phyloP scores from a whole-genome alignment of 2,329 filamentous ascomycete species.

The Claviceps arundinis region DNA sequence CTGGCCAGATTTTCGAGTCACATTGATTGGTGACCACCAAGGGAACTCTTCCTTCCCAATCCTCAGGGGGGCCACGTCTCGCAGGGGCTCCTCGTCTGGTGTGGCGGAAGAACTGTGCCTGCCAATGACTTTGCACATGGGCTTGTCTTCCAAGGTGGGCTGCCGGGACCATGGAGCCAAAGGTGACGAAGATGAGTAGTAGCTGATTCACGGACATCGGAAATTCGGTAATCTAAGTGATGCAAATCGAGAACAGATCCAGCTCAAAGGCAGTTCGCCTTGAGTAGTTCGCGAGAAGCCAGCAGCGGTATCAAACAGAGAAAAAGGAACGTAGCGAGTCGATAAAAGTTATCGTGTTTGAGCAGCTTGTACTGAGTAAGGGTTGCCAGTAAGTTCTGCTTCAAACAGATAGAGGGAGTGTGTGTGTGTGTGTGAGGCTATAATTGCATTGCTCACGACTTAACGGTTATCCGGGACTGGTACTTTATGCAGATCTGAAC shows the following conservation, averaged over 20 bases:
- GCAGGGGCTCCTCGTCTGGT: conserved; percentile 13
- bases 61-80: conserved; percentile 18
- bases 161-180: conserved; percentile 10
- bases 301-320: neutral
- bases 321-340: neutral
- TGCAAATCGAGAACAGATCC: neutral
- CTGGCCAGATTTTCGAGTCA: conserved; percentile 60
- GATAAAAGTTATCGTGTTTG: neutral
- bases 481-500: neutral
- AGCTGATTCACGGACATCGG: conserved; percentile 11
- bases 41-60: conserved; percentile 33
- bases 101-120: conserved; percentile 15
- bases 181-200: conserved; percentile 11
- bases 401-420: neutral
- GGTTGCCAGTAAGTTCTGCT: neutral
- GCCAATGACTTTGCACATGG: conserved; percentile 12
- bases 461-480: neutral
- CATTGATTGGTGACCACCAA: conserved; percentile 62
- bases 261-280: neutral
- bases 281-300: neutral
- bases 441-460: neutral
- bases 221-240: neutral
- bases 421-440: neutral
- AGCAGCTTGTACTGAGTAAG: neutral
- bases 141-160: conserved; percentile 8